A percentile compares a stretch with the other conserved stretches of the same genome.
These are phyloP conservation scores for Fusarium tupiense DNA, from an alignment of 2,329 filamentous ascomycete species.

Conservation along the genomic window DNA sequence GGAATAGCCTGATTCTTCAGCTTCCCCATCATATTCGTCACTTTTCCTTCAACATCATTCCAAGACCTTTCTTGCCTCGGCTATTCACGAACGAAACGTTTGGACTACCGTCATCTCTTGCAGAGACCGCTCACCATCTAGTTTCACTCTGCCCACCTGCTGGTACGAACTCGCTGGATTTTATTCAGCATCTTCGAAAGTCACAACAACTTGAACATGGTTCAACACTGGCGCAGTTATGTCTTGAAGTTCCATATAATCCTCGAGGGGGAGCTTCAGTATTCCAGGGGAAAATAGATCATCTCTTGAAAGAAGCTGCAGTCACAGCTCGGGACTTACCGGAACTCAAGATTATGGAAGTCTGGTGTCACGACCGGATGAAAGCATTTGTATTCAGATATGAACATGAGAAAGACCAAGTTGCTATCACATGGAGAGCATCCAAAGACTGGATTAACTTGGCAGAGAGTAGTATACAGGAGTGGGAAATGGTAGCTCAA, in stretches of 20 bases:
- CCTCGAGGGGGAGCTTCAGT: rapidly evolving
- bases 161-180: rapidly evolving
- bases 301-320: not conserved
- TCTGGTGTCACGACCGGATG: rapidly evolving
- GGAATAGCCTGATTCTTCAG: not conserved
- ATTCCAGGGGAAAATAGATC: rapidly evolving
- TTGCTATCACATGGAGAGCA: not conserved
- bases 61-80: rapidly evolving
- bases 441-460: rapidly evolving
- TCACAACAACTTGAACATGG: not conserved
- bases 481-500: not conserved
- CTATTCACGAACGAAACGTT: rapidly evolving
- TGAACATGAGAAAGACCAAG: not conserved
- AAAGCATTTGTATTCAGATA: not conserved
- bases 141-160: not conserved
- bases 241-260: too few relatives aligned
- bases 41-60: rapidly evolving
- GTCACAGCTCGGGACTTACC: rapidly evolving
- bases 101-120: not conserved
- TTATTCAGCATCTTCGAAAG: not conserved
- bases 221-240: not conserved
- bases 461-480: rapidly evolving
- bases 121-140: not conserved
- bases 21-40: not conserved
- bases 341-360: rapidly evolving